A percentile compares a stretch with the other conserved stretches of the same genome.
Conservation (phyloP, 805 yeast genomes). For the Candida peoriensis region DNA sequence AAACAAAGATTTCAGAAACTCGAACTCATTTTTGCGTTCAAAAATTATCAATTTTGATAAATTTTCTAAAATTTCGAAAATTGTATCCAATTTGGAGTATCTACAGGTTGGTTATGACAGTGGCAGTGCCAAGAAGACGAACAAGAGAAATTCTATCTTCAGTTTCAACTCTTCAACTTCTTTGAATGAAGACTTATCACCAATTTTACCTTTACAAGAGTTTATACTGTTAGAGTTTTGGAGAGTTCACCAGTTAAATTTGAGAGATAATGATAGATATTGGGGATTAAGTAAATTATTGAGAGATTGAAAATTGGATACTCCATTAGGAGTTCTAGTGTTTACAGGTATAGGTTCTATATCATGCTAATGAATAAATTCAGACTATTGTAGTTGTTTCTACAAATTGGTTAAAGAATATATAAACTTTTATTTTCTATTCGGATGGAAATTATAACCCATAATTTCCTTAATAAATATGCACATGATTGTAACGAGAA, state of each 20-base stretch:
- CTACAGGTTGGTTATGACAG: conserved; percentile 56
- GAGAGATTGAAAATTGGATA: conserved; percentile 3
- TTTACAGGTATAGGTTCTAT: no score
- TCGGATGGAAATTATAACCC: no score
- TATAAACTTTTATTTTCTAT: no score
- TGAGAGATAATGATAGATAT: conserved; percentile 59
- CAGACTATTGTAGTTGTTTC: no score
- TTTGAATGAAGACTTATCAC: conserved; percentile 24
- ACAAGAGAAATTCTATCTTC: conserved; percentile 22
- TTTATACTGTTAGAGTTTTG: conserved; percentile 63
- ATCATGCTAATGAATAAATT: no score
- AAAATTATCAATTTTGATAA: conserved; percentile 68
- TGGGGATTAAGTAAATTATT: conserved; percentile 60
- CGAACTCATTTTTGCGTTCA: conserved; percentile 42
- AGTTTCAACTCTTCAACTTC: conserved; percentile 18
- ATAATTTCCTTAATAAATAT: no score
- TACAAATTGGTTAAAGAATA: no score
- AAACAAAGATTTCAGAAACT: conserved; percentile 62
- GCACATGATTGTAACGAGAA: no score
- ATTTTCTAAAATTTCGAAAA: conserved; percentile 59
- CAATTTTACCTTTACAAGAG: conserved; percentile 36
- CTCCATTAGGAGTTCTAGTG: no score
- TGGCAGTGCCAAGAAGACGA: conserved; percentile 11
- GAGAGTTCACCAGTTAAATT: conserved; percentile 59
- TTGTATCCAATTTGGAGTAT: conserved; percentile 61